Evolutionary conservation across 768 basidiomycete species (phyloP).

Genomic region (Phanerochaete carnosa): DNA sequence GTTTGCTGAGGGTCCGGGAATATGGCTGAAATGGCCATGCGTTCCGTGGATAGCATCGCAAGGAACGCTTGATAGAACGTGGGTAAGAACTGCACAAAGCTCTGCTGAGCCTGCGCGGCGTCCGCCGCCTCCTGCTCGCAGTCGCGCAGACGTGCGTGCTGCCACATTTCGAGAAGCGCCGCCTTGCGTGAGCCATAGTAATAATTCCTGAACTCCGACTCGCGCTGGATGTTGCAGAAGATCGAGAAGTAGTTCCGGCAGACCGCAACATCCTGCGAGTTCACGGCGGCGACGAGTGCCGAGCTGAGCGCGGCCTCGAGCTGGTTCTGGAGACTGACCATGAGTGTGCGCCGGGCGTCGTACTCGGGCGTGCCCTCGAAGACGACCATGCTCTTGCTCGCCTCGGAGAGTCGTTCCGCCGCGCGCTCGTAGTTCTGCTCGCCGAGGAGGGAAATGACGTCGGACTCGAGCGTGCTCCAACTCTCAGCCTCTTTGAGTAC

Average conservation of each 20-base stretch:
- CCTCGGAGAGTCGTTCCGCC: conserved; percentile 88
- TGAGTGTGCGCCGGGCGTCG: conserved; percentile 77
- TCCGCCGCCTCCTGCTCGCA: conserved; percentile 33
- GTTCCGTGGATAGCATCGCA: conserved; percentile 64
- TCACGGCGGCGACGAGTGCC: conserved; percentile 86
- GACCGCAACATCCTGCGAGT: conserved; percentile 65
- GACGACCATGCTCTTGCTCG: conserved; percentile 83
- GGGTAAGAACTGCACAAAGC: conserved; percentile 66
- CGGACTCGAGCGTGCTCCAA: conserved; percentile 93
- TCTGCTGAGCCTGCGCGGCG: conserved; percentile 24
- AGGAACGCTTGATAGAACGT: conserved; percentile 73
- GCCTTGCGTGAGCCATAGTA: conserved; percentile 85
- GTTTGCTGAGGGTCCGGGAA: conserved; percentile 82
- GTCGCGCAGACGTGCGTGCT: conserved; percentile 50
- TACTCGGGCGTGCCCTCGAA: conserved; percentile 93
- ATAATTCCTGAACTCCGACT: conserved; percentile 89
- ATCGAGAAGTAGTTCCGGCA: conserved; percentile 82
- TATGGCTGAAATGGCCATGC: conserved; percentile 71
- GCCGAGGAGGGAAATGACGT: conserved; percentile 80
- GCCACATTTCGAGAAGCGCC: conserved; percentile 67
- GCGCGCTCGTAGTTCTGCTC: conserved; percentile 84
- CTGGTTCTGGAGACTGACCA: conserved; percentile 94
- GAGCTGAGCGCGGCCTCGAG: conserved; percentile 90
- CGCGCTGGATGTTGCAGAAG: conserved; percentile 88
- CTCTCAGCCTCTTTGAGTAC: conserved; percentile 93